Conservation (phyloP, 345 rosid genomes). For the Syzygium grande region DNA sequence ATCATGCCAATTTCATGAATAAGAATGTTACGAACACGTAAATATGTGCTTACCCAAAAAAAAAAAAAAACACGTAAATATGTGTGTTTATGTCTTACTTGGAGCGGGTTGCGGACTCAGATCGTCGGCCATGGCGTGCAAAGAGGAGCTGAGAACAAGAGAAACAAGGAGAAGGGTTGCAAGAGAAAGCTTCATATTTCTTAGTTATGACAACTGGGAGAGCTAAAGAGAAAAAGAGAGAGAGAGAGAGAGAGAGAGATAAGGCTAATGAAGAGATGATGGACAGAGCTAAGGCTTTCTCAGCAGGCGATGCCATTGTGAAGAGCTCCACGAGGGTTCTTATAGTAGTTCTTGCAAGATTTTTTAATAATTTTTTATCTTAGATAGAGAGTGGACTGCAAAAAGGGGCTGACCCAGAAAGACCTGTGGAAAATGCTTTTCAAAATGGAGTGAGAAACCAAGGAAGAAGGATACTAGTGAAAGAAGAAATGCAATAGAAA, state of each 20-base stretch:
- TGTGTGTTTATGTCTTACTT: not conserved
- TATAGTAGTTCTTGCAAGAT: not conserved
- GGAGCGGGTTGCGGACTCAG: not conserved
- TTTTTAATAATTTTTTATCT: no score
- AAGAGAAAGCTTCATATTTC: conserved; percentile 5
- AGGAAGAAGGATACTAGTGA: not conserved
- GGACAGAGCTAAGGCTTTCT: not conserved
- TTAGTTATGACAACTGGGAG: not conserved
- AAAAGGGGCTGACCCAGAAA: not conserved
- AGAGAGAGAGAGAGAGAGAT: not conserved
- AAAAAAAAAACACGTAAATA: not conserved
- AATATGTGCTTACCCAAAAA: no score
- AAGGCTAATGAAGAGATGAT: not conserved
- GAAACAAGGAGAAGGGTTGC: conserved; percentile 3
- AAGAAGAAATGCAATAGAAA: not conserved
- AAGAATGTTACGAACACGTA: not conserved
- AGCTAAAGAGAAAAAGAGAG: not conserved
- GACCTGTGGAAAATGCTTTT: not conserved
- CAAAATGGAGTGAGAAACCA: not conserved
- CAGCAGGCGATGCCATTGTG: not conserved
- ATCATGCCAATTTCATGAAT: not conserved
- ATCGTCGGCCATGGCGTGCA: not conserved
- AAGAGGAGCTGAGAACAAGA: conserved; percentile 2
- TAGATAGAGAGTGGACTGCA: not conserved
- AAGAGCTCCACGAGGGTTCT: not conserved